Percentiles rank a stretch among this genome's conserved stretches.
Conservation (phyloP, 2,329 filamentous ascomycete species). For the Penicillium sp. region DNA sequence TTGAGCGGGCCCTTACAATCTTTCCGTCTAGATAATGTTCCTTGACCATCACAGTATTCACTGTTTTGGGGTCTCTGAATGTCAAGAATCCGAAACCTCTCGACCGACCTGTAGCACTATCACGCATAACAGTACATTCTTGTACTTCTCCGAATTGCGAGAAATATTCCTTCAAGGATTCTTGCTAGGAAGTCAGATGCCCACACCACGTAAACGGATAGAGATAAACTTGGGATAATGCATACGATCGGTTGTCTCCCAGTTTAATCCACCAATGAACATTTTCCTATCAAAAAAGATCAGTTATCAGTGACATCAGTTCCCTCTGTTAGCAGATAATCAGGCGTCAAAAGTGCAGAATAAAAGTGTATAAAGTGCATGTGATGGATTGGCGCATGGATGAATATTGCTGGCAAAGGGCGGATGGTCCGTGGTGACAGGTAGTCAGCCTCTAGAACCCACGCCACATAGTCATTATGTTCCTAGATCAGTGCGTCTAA, state of each 20-base stretch:
- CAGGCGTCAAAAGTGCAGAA: background rate
- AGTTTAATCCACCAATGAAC: slow-evolving; percentile 98
- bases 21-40: slow-evolving; percentile 98
- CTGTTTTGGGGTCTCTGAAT: slow-evolving; percentile 95
- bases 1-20: slow-evolving; percentile 69
- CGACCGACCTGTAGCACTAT: slow-evolving; percentile 89
- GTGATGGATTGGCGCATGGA: background rate
- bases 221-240: slow-evolving; percentile 26
- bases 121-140: slow-evolving; percentile 99
- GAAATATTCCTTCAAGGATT: slow-evolving; percentile 96
- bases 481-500: background rate
- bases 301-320: slow-evolving; percentile 36
- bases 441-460: background rate
- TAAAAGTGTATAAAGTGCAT: background rate
- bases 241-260: slow-evolving; percentile 98
- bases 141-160: slow-evolving; percentile 96
- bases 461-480: background rate
- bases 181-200: slow-evolving; percentile 55
- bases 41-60: slow-evolving; percentile 99
- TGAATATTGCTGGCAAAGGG: slow-evolving; percentile 5
- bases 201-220: background rate
- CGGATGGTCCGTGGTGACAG: slow-evolving; percentile 14
- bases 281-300: slow-evolving; percentile 75
- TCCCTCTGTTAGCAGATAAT: slow-evolving; percentile 5
- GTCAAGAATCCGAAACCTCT: slow-evolving; percentile 97